Percentiles rank a stretch among this genome's conserved stretches.
These are phyloP conservation scores for Pistacia vera DNA, from an alignment of 345 rosid genomes.

Conservation along the genomic window DNA sequence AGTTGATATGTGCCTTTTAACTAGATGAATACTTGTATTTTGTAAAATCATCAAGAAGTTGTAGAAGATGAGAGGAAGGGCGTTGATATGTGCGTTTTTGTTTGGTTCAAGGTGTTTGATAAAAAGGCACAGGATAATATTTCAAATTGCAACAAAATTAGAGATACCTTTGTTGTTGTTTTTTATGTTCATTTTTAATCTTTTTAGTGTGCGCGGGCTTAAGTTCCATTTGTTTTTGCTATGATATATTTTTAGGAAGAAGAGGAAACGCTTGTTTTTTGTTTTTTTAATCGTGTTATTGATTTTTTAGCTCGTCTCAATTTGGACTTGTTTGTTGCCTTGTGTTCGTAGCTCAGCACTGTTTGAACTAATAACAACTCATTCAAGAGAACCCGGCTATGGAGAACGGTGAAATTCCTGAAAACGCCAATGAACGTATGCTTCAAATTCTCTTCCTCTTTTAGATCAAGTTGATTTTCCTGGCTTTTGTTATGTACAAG, in stretches of 20 bases:
- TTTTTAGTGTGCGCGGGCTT: not conserved
- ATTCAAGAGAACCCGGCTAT: conserved; percentile 17
- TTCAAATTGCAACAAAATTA: not conserved
- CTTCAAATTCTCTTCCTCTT: not conserved
- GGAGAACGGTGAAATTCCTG: conserved; percentile 72
- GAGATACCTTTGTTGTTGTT: not conserved
- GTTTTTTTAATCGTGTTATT: not conserved
- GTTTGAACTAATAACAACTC: not conserved
- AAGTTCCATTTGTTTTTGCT: not conserved
- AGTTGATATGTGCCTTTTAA: not conserved
- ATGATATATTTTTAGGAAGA: not conserved
- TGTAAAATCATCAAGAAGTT: not conserved
- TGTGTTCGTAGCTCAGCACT: not conserved
- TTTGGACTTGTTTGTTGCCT: not conserved
- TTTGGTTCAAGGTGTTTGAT: conserved; percentile 11
- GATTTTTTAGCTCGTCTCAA: not conserved
- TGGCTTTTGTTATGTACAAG: no score
- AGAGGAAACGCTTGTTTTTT: not conserved
- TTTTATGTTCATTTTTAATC: not conserved
- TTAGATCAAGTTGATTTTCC: not conserved
- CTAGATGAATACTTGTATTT: not conserved
- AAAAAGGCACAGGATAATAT: not conserved
- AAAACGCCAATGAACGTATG: conserved; percentile 67
- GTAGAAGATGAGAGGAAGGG: conserved; percentile 11
- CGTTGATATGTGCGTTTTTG: not conserved